These are phyloP conservation scores for Diaporthe velutina DNA, from an alignment of 2,329 filamentous ascomycete genomes.

Conservation along the genomic window DNA sequence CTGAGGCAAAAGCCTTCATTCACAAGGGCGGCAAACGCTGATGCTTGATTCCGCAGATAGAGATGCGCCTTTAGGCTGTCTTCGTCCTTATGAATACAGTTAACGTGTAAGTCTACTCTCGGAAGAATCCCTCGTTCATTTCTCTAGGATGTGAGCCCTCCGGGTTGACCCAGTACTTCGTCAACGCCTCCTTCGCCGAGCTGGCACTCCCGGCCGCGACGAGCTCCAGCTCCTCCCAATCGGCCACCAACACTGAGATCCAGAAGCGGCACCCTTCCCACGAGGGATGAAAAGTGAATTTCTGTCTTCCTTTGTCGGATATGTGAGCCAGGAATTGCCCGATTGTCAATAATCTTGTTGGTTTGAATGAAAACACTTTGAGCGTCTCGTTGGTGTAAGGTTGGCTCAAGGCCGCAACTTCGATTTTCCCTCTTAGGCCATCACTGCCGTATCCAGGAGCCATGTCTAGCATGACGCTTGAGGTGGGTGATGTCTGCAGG, in stretches of 20 bases:
- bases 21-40: background rate
- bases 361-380: background rate
- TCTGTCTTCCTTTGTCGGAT: background rate
- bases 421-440: conserved; percentile 9
- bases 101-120: background rate
- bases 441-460: conserved; percentile 7
- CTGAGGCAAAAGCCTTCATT: background rate
- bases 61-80: background rate
- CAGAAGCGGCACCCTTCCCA: conserved; percentile 30
- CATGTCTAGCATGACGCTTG: conserved; percentile 22
- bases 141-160: conserved; percentile 18
- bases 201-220: conserved; percentile 1
- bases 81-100: background rate
- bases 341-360: background rate
- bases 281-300: background rate
- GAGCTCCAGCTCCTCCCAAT: conserved; percentile 21
- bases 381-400: conserved; percentile 13
- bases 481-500: background rate
- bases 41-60: background rate
- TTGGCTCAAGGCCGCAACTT: background rate
- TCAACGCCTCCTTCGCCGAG: conserved; percentile 10
- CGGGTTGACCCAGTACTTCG: conserved; percentile 15
- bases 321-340: background rate
- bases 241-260: conserved; percentile 14
- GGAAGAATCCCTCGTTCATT: conserved; percentile 19